Evolutionary conservation across 257 asterid species (phyloP), one percentile per base, ranked within the genome.

Genomic region (Nicotiana obtusifolia): DNA sequence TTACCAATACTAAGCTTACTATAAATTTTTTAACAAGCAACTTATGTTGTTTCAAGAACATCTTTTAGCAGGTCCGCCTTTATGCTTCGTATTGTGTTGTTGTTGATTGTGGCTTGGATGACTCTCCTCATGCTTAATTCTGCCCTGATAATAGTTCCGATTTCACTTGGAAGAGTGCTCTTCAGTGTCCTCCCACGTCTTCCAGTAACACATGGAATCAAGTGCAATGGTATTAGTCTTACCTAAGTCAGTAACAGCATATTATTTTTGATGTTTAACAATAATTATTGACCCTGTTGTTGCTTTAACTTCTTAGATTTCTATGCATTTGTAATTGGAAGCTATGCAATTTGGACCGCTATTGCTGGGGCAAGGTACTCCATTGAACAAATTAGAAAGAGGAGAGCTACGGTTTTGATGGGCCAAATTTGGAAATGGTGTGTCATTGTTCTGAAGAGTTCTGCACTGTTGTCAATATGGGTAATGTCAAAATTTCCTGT

Each of bases 301-400:
- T 44, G 62, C 53, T 80, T 64, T 26, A 14, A 79, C 49, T 6
- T 66, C 7, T 65, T 83, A 95, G 97, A 95, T 89, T 76, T 95
- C 61, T 95, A 95, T 80, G 98, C 99, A 77, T 95, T 95, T 71
- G 93, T 93, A 62, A 94, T 94, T 83, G 99, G 99, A 86, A 92
- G 99, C 89, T 95, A 94, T 78, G 95, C 93, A 82, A 95, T 95
- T 82, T 95, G 99, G 99, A 94, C 97, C 81, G 96, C 88, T 69
- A 84, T 94, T 82, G 98, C 98, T 83, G 99, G 99, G 80, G 92
- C 84, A 41, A 91, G 98, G 83, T 95, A 95, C 88, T 90, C 94
- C 37, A 60, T 89, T 31, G 94, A 92, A 84, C 97, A 92, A 80
- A 84, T 94, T 81, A 89, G 91, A 76, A 89, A 96, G 10, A 90